These are phyloP conservation scores for Aureobasidium mangrovei DNA, from an alignment of 2,329 filamentous ascomycete species.

Conservation along the genomic window DNA sequence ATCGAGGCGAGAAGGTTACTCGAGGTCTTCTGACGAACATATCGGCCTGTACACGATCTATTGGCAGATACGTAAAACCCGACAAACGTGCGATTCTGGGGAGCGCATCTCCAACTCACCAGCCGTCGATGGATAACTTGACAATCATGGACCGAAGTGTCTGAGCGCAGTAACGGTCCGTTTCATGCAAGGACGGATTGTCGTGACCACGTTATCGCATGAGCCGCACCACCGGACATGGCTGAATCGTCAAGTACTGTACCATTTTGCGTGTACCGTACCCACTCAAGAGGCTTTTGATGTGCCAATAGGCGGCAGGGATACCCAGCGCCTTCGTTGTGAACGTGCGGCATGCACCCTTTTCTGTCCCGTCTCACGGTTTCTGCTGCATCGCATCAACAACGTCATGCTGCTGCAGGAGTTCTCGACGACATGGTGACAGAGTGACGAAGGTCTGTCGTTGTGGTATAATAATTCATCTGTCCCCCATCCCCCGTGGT, in stretches of 20 bases:
- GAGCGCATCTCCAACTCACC: no score
- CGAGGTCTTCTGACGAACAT: no score
- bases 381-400: background rate
- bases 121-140: no score
- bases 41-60: no score
- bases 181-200: constrained; percentile 4
- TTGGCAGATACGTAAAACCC: no score
- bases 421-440: background rate
- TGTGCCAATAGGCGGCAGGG: background rate
- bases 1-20: no score
- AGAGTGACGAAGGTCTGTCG: background rate
- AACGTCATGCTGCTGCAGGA: constrained; percentile 9
- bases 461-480: background rate
- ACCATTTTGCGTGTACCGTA: background rate
- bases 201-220: background rate
- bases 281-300: background rate
- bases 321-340: background rate
- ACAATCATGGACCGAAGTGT: background rate
- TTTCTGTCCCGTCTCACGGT: background rate
- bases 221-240: background rate
- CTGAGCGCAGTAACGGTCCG: background rate
- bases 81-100: no score
- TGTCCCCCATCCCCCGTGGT: background rate
- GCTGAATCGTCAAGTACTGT: background rate
- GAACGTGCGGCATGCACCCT: constrained; percentile 1